A percentile compares a stretch with the other conserved stretches of the same genome.
Conservation (phyloP, 1,284 basidiomycete species). For the Phaffia rhodozyma region DNA sequence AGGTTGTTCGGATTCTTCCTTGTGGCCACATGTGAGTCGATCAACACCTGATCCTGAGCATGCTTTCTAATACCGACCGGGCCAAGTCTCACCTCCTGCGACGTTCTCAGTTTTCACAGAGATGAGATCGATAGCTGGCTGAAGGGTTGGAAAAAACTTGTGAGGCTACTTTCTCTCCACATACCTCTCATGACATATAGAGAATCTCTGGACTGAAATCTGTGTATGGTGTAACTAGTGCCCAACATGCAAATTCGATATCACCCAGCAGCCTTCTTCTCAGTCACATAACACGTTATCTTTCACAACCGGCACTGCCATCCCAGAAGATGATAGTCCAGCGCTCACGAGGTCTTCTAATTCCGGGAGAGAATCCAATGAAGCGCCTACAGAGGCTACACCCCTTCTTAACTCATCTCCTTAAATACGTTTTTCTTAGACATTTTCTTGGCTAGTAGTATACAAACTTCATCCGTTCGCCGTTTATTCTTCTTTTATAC, state of each 20-base stretch:
- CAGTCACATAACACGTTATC: neutral
- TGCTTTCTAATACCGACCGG: neutral
- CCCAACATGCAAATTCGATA: conserved; percentile 76
- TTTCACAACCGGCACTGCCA: neutral
- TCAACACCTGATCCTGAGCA: conserved; percentile 47
- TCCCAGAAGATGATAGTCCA: no score
- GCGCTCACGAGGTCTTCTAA: no score
- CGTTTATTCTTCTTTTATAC: no score
- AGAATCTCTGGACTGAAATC: conserved; percentile 12
- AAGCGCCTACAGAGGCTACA: no score
- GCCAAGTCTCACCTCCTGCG: neutral
- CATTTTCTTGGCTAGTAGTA: no score
- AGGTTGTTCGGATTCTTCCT: conserved; percentile 73
- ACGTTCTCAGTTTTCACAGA: conserved; percentile 32
- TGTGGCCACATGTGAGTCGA: conserved; percentile 57
- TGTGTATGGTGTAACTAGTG: conserved; percentile 44
- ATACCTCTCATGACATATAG: conserved; percentile 15
- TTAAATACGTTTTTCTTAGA: no score
- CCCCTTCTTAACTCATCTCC: no score
- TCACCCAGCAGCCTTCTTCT: conserved; percentile 50
- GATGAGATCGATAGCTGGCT: conserved; percentile 83
- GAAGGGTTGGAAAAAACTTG: conserved; percentile 74
- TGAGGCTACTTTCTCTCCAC: conserved; percentile 36
- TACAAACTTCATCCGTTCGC: no score
- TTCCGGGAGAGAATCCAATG: no score